phyloP scores from a whole-genome alignment of 345 rosid genomes.

The Syzygium grande region DNA sequence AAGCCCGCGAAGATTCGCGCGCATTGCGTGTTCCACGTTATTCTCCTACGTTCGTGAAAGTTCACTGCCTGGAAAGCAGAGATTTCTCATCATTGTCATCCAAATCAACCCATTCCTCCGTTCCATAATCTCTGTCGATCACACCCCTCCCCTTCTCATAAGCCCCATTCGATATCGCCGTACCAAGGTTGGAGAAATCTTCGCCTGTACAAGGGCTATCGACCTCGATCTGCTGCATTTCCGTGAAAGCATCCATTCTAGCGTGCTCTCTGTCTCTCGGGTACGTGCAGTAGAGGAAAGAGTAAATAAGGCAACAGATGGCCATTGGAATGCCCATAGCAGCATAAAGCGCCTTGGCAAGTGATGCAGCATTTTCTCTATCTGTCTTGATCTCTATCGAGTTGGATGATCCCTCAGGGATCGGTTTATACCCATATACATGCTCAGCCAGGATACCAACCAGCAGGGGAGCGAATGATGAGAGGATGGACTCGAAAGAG shows the following conservation, averaged over 20 bases:
- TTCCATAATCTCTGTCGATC: constrained; percentile 23
- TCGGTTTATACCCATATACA: constrained; percentile 69
- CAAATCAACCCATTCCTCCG: constrained; percentile 14
- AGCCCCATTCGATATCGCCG: neutral
- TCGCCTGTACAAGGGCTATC: neutral
- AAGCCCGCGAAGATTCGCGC: neutral
- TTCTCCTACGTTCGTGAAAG: constrained; percentile 16
- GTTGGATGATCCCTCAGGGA: constrained; percentile 31
- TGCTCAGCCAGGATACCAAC: constrained; percentile 75
- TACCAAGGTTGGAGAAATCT: constrained; percentile 7
- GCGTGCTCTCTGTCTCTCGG: constrained; percentile 73
- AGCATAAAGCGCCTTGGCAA: constrained; percentile 75
- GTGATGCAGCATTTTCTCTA: constrained; percentile 64
- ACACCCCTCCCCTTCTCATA: constrained; percentile 8
- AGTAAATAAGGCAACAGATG: constrained; percentile 64
- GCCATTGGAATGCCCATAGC: constrained; percentile 75
- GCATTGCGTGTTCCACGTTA: neutral
- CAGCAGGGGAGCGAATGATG: constrained; percentile 78
- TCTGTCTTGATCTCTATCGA: constrained; percentile 45
- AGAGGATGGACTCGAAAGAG: constrained; percentile 64
- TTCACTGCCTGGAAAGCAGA: constrained; percentile 23
- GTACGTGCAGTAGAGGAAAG: constrained; percentile 64
- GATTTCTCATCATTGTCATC: neutral
- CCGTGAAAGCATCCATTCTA: constrained; percentile 57
- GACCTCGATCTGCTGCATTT: constrained; percentile 34